phyloP scores from a whole-genome alignment of 345 rosid species.

The Geranium brycei region DNA sequence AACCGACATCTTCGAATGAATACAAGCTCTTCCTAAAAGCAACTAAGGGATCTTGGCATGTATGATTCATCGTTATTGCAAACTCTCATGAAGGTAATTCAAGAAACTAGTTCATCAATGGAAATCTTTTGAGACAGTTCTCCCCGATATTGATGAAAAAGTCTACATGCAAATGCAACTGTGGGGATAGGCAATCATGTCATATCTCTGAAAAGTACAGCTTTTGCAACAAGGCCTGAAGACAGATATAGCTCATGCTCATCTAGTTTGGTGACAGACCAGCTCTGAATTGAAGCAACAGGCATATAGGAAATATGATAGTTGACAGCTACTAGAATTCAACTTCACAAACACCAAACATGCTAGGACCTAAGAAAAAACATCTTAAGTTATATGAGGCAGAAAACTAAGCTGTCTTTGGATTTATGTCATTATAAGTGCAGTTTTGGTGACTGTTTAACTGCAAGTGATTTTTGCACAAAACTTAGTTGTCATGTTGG shows the following conservation, averaged over 20 bases:
- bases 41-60: constrained; percentile 29
- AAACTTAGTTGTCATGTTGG: no score
- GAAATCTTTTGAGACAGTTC: constrained; percentile 11
- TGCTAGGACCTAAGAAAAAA: background rate
- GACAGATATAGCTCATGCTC: background rate
- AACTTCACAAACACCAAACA: background rate
- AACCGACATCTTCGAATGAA: constrained; percentile 61
- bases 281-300: background rate
- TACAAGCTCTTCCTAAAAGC: constrained; percentile 42
- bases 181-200: constrained; percentile 4
- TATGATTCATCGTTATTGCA: constrained; percentile 23
- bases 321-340: constrained; percentile 2
- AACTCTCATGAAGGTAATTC: constrained; percentile 11
- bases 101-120: constrained; percentile 17
- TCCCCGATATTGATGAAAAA: constrained; percentile 7
- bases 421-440: no score
- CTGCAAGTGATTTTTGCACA: no score
- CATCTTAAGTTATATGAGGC: no score
- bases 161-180: constrained; percentile 10
- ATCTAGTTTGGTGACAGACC: background rate
- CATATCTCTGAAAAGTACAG: constrained; percentile 13
- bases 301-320: background rate
- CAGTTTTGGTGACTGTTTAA: no score
- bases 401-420: no score
- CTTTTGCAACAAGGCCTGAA: constrained; percentile 7